Base-by-base conservation (phyloP, 345 rosid genomes). In the Populus euphratica region DNA sequence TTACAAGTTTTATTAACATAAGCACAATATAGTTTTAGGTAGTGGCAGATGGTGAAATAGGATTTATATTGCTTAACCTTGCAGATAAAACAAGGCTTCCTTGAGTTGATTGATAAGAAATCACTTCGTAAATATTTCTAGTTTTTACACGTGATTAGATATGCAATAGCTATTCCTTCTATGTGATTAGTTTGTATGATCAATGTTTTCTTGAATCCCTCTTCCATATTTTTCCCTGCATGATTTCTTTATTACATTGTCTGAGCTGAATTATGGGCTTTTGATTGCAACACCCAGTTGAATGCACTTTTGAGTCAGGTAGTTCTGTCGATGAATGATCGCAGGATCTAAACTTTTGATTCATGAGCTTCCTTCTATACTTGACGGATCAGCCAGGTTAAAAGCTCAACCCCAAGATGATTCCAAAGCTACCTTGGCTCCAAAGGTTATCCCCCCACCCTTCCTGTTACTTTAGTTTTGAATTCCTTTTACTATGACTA, bases 351-450 rank as follows among this genome's bases (percentile, higher is more conserved):
- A 87, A 80, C 94, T 96, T 86, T 88, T 96, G 62, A 76, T 92
- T 68, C 80, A 54, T 25, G 94, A 90, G 82, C 93, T 96, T 73
- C 98, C 98, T 5, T 86, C 86, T 29, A 86, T 96, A 81, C 78
- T 92, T 31, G 92, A 96, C 67, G 99, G 97, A 43, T 87, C 93
- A 3, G 97, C 97, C 70, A 85, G 75, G 80, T 77, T 69, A 54
- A 91, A 91, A 78, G 96, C 98, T 47, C 87, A 86, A 81, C 88
- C 92, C 4, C 99, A 92, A 85, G 99, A 96, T 87, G 94, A 92
- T 78, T 86, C 93, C 69, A 85, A 87, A 86, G 96, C 87, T 84
- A 91, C 97, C 41, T 87, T 90, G 84, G 98, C 99, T 76, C 97
- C 97, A 54, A 93, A 96, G 94, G 97, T 91, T 1, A 63, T 11